A percentile compares a stretch with the other conserved stretches of the same genome.
These are phyloP conservation scores for Colletotrichum tanaceti DNA, from an alignment of 2,329 filamentous ascomycete species.

Conservation along the genomic window DNA sequence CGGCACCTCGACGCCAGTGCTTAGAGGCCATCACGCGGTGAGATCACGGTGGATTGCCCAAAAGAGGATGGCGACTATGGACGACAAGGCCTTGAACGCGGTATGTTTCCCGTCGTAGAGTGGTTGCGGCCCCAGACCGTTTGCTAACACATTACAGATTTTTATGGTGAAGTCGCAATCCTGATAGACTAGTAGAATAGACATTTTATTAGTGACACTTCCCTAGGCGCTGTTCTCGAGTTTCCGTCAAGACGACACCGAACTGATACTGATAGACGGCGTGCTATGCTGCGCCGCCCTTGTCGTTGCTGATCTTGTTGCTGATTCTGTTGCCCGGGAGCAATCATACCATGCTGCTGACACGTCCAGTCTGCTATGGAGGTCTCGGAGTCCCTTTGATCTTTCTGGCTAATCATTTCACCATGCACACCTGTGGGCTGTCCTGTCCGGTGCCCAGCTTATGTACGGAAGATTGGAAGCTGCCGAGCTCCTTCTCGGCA, in stretches of 20 bases:
- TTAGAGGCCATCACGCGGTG: slow-evolving; percentile 75
- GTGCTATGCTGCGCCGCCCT: not conserved
- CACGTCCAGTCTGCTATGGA: not conserved
- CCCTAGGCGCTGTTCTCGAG: not conserved
- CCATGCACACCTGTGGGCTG: not conserved
- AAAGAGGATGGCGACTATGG: slow-evolving; percentile 85
- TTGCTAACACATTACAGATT: slow-evolving; percentile 60
- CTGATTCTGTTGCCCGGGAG: too few relatives aligned
- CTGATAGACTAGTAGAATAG: slow-evolving; percentile 19
- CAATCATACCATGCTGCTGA: not conserved
- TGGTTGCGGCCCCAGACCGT: not conserved
- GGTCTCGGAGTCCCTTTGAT: not conserved
- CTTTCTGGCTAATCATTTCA: too few relatives aligned
- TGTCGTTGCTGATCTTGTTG: not conserved
- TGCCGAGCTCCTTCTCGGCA: not conserved
- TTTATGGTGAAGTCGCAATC: slow-evolving; percentile 71
- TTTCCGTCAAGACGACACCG: not conserved
- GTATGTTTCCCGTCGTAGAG: slow-evolving; percentile 57
- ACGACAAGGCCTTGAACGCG: slow-evolving; percentile 87
- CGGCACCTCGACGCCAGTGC: slow-evolving; percentile 57
- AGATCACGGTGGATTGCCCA: slow-evolving; percentile 87
- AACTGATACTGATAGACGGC: not conserved
- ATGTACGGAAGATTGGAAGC: slow-evolving; percentile 1
- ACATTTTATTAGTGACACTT: not conserved
- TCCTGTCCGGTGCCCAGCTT: not conserved